Evolutionary conservation across 192 early-diverging fungal species (phyloP), one percentile per base, ranked within the genome.

Genomic region (Dispira simplex): DNA sequence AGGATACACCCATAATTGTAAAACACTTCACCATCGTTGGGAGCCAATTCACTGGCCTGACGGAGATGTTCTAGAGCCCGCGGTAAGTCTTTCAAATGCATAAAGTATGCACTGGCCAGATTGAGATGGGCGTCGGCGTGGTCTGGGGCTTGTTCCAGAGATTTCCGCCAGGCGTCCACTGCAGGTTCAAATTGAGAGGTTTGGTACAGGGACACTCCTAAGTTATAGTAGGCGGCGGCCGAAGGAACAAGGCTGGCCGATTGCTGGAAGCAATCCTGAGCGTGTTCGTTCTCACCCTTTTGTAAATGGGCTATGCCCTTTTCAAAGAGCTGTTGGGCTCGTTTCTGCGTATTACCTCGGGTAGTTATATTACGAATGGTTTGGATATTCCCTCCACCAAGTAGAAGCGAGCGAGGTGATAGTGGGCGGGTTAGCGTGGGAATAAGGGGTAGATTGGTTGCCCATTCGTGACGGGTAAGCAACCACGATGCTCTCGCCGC

Each of bases 111-210:
- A 46, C 84, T 85, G 10, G 84, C 88, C 45, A 85, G 63, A 65
- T 88, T 90, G 60, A 85, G 83, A 60, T 85, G 83, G 3, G 81
- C 85, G 66, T 90, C 88, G 0, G 79, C 68, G 14, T 76, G 70
- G 39, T 65, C 60, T 0, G 81, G 77, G n/a, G 75, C 72, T 20
- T 83, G 54, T 13, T 71, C 70, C 5, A 90, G 32, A 0, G 86
- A 81, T 20, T 74, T 54, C 32, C 77, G 53, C 81, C 85, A 90
- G 18, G 76, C 59, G n/a, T 71, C 67, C 20, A 83, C 63, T 2
- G 86, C 83, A 51, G 72, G 69, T 21, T 79, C 73, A 39, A 75
- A 20, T 11, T 62, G 44, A 3, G 16, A 13, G 27, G 11, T 44
- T 62, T 62, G 60, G 39, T 62, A 62, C n/a, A 44, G 60, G 39